Conservation (phyloP, 2,329 filamentous ascomycete species). For the Diaporthe sp. region DNA sequence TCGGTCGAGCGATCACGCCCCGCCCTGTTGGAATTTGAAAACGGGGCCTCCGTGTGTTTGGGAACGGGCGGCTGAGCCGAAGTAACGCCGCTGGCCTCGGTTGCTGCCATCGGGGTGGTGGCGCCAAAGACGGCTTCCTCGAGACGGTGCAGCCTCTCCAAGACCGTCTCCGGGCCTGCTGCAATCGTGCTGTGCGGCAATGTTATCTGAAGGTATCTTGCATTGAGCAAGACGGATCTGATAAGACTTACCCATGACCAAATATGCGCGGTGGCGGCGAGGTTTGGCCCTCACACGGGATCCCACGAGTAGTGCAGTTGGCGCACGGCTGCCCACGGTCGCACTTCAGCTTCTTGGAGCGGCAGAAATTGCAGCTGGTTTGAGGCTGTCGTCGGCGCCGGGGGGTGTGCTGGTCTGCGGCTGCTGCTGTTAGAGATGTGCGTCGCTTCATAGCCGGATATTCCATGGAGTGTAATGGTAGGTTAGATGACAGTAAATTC, state of each 20-base stretch:
- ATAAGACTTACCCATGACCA: neutral
- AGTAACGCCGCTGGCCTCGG: neutral
- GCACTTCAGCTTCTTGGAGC: slow-evolving; percentile 47
- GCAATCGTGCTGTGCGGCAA: neutral
- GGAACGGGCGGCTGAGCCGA: neutral
- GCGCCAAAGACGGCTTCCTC: slow-evolving; percentile 43
- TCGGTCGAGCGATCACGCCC: slow-evolving; percentile 17
- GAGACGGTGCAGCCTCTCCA: slow-evolving; percentile 41
- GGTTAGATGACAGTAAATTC: neutral
- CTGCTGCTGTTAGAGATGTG: neutral
- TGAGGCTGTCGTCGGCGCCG: slow-evolving; percentile 42
- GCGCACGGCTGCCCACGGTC: slow-evolving; percentile 43
- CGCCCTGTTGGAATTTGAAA: neutral
- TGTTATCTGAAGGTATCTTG: neutral
- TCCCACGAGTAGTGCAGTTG: slow-evolving; percentile 42
- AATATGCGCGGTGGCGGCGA: neutral
- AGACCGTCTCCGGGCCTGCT: slow-evolving; percentile 31
- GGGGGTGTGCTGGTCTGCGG: neutral
- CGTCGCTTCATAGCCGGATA: slow-evolving; percentile 26
- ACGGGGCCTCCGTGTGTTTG: neutral
- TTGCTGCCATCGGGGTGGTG: neutral
- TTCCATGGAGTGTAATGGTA: neutral
- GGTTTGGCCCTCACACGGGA: slow-evolving; percentile 39
- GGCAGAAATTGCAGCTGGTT: slow-evolving; percentile 45
- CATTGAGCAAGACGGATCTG: neutral